phyloP scores from a whole-genome alignment of 331 rosid genomes.

The Phaseolus coccineus region DNA sequence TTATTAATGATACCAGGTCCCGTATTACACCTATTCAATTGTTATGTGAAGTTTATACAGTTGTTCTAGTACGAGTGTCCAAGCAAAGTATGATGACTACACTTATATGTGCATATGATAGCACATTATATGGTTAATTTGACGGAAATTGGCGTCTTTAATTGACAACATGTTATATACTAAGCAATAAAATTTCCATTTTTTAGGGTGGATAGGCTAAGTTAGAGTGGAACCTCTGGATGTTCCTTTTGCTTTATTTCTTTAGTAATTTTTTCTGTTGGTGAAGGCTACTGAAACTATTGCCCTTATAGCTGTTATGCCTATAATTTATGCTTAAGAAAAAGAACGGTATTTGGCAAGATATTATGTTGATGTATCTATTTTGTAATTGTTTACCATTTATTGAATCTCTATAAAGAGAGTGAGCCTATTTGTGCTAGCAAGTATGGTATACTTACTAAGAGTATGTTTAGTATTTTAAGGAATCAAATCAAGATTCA shows the following conservation, averaged over 20 bases:
- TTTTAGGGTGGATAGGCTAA: neutral
- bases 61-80: neutral
- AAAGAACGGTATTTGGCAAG: neutral
- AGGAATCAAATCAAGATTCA: neutral
- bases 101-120: constrained; percentile 31
- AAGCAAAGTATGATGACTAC: neutral
- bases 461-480: neutral
- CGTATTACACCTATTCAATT: neutral
- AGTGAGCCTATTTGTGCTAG: neutral
- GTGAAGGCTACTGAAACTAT: constrained; percentile 14
- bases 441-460: neutral
- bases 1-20: neutral
- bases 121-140: neutral
- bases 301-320: neutral
- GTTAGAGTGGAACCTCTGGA: constrained; percentile 22
- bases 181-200: neutral
- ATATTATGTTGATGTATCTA: neutral
- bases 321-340: constrained; percentile 3
- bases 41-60: constrained; percentile 12
- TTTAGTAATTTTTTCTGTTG: neutral
- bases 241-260: constrained; percentile 7
- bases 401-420: neutral
- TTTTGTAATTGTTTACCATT: neutral
- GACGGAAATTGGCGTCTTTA: constrained; percentile 1
- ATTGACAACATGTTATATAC: neutral